Conservation (phyloP, 2,329 filamentous ascomycete genomes). For the Fusarium cicatricum region DNA sequence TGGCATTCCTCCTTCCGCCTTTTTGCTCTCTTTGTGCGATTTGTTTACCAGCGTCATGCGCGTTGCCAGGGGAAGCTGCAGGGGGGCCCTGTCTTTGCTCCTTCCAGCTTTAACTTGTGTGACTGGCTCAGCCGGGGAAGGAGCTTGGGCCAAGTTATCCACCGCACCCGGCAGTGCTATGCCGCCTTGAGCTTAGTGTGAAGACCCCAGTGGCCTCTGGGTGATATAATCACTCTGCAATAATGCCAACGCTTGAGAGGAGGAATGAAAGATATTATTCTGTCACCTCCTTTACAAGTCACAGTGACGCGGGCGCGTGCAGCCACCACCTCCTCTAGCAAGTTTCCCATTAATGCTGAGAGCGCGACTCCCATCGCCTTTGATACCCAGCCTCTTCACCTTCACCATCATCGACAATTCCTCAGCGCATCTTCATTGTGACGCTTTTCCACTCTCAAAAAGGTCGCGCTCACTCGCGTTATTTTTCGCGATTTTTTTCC, state of each 20-base stretch:
- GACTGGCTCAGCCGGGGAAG: conserved; percentile 14
- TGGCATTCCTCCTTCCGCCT: conserved; percentile 28
- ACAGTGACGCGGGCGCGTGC: conserved; percentile 11
- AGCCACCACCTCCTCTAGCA: conserved; percentile 19
- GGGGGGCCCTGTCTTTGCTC: conserved; percentile 22
- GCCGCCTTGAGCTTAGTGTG: neutral
- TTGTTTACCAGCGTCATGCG: conserved; percentile 48
- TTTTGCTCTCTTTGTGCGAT: conserved; percentile 11
- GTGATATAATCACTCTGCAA: too few species aligned
- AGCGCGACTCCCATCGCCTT: conserved; percentile 6
- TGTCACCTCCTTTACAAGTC: conserved; percentile 3
- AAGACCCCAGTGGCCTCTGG: neutral
- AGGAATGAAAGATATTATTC: conserved; percentile 22
- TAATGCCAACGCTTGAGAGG: too few species aligned
- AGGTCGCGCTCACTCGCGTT: neutral
- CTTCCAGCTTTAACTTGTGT: conserved; percentile 4
- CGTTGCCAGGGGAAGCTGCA: conserved; percentile 47
- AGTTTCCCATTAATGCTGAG: neutral
- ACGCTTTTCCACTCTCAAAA: neutral
- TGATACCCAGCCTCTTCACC: conserved; percentile 17
- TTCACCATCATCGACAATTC: conserved; percentile 8
- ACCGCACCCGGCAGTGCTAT: conserved; percentile 2
- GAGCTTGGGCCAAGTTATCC: conserved; percentile 32
- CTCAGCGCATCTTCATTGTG: conserved; percentile 3
- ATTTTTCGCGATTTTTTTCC: conserved; percentile 27